A percentile compares a stretch with the other conserved stretches of the same genome.
Evolutionary conservation across 164 flowering plant species (phyloP).

Genomic region (Nymphaea thermarum): DNA sequence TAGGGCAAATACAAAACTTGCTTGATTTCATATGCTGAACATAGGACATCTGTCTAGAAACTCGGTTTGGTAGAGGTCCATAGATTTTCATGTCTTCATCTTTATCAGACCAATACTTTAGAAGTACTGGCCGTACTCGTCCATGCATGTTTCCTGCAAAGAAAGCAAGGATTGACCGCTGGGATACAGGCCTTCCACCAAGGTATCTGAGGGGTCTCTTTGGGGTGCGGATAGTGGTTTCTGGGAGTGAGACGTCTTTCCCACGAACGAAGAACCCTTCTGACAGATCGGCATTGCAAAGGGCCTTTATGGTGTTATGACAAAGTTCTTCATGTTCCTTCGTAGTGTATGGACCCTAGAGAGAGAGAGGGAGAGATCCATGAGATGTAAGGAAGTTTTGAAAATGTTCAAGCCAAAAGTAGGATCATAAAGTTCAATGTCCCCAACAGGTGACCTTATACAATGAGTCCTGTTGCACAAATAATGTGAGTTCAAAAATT

Average conservation of each 20-base stretch:
- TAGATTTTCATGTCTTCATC: constrained; percentile 17
- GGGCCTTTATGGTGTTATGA: constrained; percentile 15
- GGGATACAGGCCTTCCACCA: constrained; percentile 16
- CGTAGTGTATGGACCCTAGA: constrained; percentile 16
- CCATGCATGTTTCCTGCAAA: constrained; percentile 23
- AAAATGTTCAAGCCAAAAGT: neutral
- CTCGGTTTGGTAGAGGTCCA: constrained; percentile 14
- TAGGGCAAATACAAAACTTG: constrained; percentile 18
- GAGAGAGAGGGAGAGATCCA: neutral
- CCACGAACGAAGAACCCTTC: constrained; percentile 12
- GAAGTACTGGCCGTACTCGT: constrained; percentile 12
- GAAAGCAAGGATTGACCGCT: constrained; percentile 13
- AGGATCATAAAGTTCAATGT: too few relatives aligned
- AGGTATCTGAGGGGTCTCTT: constrained; percentile 13
- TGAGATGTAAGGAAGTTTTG: neutral
- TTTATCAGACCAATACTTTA: constrained; percentile 10
- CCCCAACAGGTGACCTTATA: too few relatives aligned
- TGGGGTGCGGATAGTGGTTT: constrained; percentile 14
- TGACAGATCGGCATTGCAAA: constrained; percentile 18
- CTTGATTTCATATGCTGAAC: constrained; percentile 16
- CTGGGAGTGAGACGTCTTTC: constrained; percentile 16
- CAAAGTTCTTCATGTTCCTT: constrained; percentile 13
- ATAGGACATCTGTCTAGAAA: constrained; percentile 10
- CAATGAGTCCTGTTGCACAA: too few relatives aligned
- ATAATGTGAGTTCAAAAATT: too few relatives aligned